These are phyloP conservation scores for Xylaria sp. DNA, from an alignment of 2,329 filamentous ascomycete genomes.

Conservation along the genomic window DNA sequence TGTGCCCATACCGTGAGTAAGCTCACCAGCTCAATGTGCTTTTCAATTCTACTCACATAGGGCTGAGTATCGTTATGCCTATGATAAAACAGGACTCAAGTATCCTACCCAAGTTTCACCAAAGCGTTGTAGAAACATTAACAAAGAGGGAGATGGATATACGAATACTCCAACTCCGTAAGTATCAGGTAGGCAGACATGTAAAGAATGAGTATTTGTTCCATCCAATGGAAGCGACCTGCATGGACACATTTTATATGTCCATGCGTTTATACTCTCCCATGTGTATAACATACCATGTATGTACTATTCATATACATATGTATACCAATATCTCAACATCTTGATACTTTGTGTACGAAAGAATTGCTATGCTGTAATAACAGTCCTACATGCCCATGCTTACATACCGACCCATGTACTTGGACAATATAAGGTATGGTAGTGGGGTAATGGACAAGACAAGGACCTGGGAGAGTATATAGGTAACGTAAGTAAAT, in stretches of 20 bases:
- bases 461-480: background rate
- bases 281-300: background rate
- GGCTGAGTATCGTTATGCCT: no score
- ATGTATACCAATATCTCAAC: slow-evolving; percentile 2
- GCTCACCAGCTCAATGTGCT: no score
- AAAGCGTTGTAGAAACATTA: background rate
- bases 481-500: slow-evolving; percentile 19
- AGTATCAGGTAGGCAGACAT: background rate
- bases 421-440: background rate
- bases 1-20: no score
- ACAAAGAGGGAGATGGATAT: background rate
- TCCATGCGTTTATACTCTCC: slow-evolving; percentile 8
- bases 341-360: background rate
- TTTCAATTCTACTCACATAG: no score
- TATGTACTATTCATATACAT: slow-evolving; percentile 7
- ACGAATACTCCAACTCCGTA: background rate
- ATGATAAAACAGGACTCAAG: no score
- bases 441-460: background rate
- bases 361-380: slow-evolving; percentile 1
- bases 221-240: background rate
- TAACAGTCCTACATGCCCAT: slow-evolving; percentile 12
- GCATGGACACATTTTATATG: slow-evolving; percentile 10
- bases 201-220: background rate
- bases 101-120: background rate
- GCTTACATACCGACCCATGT: slow-evolving; percentile 1